Percentiles rank a stretch among this genome's conserved stretches.
Evolutionary conservation across 208 protist species (phyloP).

Genomic region (Tritrichomonas foetus): DNA sequence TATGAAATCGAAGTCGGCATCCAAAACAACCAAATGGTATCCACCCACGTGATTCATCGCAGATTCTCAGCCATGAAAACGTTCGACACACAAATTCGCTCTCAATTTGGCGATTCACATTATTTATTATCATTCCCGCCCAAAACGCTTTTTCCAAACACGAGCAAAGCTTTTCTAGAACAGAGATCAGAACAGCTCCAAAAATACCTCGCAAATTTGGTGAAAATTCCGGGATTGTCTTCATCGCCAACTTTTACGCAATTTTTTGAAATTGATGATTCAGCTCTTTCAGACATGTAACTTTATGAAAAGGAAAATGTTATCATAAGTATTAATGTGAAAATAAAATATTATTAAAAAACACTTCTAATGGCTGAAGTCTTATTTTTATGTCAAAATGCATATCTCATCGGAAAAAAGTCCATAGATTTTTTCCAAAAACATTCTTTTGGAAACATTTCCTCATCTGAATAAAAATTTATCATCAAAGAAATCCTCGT

Average conservation of each 20-base stretch:
- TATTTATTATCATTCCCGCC: constrained; percentile 7
- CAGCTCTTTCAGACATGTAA: too few species aligned
- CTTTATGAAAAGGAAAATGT: too few species aligned
- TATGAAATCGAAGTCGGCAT: constrained; percentile 15
- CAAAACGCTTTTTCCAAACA: neutral
- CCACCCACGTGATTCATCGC: neutral
- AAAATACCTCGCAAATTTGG: neutral
- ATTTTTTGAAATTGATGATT: constrained; percentile 8
- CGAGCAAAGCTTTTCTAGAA: neutral
- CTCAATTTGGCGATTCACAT: neutral
- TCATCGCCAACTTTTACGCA: neutral
- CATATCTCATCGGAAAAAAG: too few species aligned
- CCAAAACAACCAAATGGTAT: neutral
- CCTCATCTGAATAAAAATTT: too few species aligned
- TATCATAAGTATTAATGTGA: too few species aligned
- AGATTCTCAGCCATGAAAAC: neutral
- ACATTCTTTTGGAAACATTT: too few species aligned
- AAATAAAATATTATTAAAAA: too few species aligned
- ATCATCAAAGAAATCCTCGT: too few species aligned
- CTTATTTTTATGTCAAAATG: too few species aligned
- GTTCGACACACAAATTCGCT: neutral
- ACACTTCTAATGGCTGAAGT: too few species aligned
- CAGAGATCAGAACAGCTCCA: neutral
- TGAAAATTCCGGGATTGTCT: neutral
- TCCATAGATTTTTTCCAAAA: too few species aligned